These are phyloP conservation scores for Kodamaea alishanica DNA, from an alignment of 1,139 yeast species.

Conservation along the genomic window DNA sequence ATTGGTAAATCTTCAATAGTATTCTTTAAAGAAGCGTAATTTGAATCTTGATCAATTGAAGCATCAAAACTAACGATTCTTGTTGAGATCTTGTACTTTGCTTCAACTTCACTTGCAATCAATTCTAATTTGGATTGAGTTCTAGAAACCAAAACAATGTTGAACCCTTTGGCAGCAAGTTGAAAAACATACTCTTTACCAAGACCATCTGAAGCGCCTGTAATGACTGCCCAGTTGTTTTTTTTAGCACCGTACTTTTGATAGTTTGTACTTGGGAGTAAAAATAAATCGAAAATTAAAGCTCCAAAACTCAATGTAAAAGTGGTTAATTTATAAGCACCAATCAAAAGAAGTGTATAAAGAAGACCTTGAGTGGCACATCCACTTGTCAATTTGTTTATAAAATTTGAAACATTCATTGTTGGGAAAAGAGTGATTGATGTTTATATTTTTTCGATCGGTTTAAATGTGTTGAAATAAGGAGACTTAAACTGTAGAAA, in stretches of 20 bases:
- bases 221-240: constrained; percentile 82
- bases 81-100: constrained; percentile 59
- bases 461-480: neutral
- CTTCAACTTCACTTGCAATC: constrained; percentile 60
- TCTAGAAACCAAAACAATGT: constrained; percentile 78
- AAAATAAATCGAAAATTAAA: constrained; percentile 52
- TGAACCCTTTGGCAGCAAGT: constrained; percentile 81
- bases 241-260: constrained; percentile 63
- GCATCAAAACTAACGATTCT: constrained; percentile 78
- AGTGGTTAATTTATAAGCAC: constrained; percentile 48
- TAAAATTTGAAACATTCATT: neutral
- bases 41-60: constrained; percentile 49
- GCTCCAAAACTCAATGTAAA: constrained; percentile 37
- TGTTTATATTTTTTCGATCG: no score
- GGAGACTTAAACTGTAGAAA: no score
- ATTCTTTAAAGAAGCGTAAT: constrained; percentile 50
- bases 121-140: constrained; percentile 71
- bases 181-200: constrained; percentile 90
- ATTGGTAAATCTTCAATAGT: constrained; percentile 54
- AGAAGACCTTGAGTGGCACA: constrained; percentile 21
- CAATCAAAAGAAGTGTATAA: constrained; percentile 42
- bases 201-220: constrained; percentile 97
- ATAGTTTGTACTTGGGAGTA: constrained; percentile 63
- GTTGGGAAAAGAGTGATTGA: neutral
- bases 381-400: constrained; percentile 12